Evolutionary conservation across 768 basidiomycete species (phyloP).

Genomic region (Amanita thiersii): DNA sequence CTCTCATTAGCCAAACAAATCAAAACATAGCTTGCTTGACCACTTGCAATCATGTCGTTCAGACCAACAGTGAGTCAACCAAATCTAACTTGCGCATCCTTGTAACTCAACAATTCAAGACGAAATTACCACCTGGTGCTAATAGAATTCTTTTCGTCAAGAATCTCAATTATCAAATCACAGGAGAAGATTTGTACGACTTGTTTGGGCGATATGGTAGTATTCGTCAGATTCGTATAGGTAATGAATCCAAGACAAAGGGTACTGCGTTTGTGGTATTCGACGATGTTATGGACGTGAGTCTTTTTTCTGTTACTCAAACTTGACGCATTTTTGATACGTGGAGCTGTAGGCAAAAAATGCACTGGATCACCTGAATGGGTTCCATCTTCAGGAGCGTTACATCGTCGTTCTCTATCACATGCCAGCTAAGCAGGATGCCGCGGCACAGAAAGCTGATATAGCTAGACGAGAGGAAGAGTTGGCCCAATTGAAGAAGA

Average conservation of each 20-base stretch:
- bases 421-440: conserved; percentile 96
- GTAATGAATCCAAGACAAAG: conserved; percentile 85
- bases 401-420: conserved; percentile 98
- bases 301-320: conserved; percentile 16
- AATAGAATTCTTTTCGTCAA: conserved; percentile 92
- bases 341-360: conserved; percentile 70
- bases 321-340: conserved; percentile 11
- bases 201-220: conserved; percentile 96
- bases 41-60: conserved; percentile 43
- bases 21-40: not conserved
- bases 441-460: conserved; percentile 88
- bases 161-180: conserved; percentile 88
- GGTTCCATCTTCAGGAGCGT: conserved; percentile 95
- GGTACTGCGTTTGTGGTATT: conserved; percentile 97
- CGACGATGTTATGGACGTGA: conserved; percentile 92
- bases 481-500: conserved; percentile 76
- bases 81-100: not conserved
- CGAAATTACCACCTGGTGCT: conserved; percentile 86
- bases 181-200: conserved; percentile 92
- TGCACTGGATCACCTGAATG: conserved; percentile 93
- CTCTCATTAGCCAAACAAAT: no score
- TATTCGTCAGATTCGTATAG: conserved; percentile 91
- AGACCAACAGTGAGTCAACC: conserved; percentile 54
- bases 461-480: conserved; percentile 89
- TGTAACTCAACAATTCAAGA: conserved; percentile 27